Evolutionary conservation across 1,284 basidiomycete species (phyloP).

Genomic region (Quambalaria eucalypti): DNA sequence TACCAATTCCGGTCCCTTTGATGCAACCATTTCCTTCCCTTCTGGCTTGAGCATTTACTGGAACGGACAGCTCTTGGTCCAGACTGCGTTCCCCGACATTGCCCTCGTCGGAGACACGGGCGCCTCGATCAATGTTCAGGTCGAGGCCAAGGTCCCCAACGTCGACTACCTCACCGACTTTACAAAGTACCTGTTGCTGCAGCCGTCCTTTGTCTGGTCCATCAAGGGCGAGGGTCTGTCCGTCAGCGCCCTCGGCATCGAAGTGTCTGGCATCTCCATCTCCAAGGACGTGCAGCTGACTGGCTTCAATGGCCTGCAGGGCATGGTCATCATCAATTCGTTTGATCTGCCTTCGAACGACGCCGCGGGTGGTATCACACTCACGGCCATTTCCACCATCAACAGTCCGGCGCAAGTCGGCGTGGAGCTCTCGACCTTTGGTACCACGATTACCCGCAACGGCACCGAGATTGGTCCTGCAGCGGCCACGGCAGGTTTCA

Average conservation of each 20-base stretch:
- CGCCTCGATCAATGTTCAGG: slow-evolving; percentile 55
- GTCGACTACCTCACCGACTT: slow-evolving; percentile 59
- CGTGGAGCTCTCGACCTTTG: slow-evolving; percentile 59
- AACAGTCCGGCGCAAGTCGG: slow-evolving; percentile 70
- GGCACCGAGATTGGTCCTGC: slow-evolving; percentile 59
- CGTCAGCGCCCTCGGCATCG: slow-evolving; percentile 50
- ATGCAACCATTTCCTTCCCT: slow-evolving; percentile 62
- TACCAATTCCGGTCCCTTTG: slow-evolving; percentile 67
- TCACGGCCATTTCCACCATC: slow-evolving; percentile 59
- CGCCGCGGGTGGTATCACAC: slow-evolving; percentile 64
- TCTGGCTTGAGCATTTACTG: slow-evolving; percentile 60
- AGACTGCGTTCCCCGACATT: slow-evolving; percentile 57
- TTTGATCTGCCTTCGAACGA: slow-evolving; percentile 68
- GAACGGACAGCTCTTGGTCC: slow-evolving; percentile 58
- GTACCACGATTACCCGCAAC: slow-evolving; percentile 57
- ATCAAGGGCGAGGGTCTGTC: slow-evolving; percentile 62
- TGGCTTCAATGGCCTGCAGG: slow-evolving; percentile 63
- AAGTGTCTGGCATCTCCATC: slow-evolving; percentile 56
- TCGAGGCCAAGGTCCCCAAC: slow-evolving; percentile 59
- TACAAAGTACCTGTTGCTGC: slow-evolving; percentile 59
- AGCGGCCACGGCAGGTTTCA: slow-evolving; percentile 53
- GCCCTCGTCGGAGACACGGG: slow-evolving; percentile 55
- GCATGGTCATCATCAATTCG: slow-evolving; percentile 59
- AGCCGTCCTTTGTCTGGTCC: slow-evolving; percentile 65
- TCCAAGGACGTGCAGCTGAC: slow-evolving; percentile 61